phyloP scores from a whole-genome alignment of 2,329 filamentous ascomycete genomes.

The Talaromyces sp. region DNA sequence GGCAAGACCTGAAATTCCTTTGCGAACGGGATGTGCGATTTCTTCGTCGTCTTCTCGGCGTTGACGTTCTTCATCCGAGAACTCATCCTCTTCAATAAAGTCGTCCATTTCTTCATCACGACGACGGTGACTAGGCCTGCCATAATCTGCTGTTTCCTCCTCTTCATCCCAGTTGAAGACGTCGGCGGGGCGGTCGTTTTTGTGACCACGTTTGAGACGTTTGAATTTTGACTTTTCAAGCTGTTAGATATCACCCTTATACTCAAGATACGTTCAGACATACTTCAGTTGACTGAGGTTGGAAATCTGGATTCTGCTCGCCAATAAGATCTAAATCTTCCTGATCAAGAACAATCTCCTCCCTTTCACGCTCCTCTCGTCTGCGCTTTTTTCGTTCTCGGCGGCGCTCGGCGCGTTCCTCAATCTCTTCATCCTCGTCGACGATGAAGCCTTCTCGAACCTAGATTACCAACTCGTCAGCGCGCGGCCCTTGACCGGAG shows the following conservation, averaged over 20 bases:
- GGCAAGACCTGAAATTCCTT: constrained; percentile 62
- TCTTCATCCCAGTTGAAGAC: constrained; percentile 97
- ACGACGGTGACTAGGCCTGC: constrained; percentile 48
- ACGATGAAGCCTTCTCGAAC: constrained; percentile 94
- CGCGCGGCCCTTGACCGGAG: neutral
- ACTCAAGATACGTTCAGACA: constrained; percentile 25
- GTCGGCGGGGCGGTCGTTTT: constrained; percentile 65
- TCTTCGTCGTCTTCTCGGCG: constrained; percentile 70
- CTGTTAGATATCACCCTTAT: neutral
- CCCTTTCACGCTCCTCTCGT: constrained; percentile 70
- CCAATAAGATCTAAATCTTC: constrained; percentile 95
- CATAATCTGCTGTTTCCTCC: constrained; percentile 55
- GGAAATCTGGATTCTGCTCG: constrained; percentile 68
- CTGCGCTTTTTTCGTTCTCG: constrained; percentile 74
- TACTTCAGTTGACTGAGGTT: constrained; percentile 68
- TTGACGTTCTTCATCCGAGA: constrained; percentile 75
- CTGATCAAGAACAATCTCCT: constrained; percentile 82
- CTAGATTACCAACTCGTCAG: constrained; percentile 45
- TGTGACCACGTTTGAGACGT: constrained; percentile 85
- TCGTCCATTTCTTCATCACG: constrained; percentile 75
- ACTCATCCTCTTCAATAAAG: constrained; percentile 96
- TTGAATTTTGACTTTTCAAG: constrained; percentile 73
- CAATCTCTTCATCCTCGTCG: constrained; percentile 81
- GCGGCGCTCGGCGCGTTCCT: constrained; percentile 58
- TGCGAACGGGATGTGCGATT: constrained; percentile 74